These are phyloP conservation scores for Geotrichum fermentans DNA, from an alignment of 1,139 yeast species.

Conservation along the genomic window DNA sequence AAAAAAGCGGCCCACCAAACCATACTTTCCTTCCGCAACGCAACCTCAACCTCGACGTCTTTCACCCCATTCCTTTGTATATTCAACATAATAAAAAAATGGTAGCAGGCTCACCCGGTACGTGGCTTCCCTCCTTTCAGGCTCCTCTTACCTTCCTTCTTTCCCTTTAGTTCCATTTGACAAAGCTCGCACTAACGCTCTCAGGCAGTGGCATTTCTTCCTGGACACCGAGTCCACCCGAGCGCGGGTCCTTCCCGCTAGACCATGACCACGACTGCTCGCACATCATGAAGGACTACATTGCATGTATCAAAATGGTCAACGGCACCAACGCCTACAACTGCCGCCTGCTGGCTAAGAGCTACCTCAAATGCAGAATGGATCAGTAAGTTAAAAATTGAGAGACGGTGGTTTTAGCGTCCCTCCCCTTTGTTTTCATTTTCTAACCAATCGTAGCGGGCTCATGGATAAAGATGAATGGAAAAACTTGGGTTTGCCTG, in stretches of 20 bases:
- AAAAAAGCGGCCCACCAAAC: too few relatives aligned
- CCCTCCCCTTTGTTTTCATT: not conserved
- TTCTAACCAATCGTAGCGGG: slow-evolving; percentile 38
- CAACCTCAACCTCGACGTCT: not conserved
- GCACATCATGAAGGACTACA: slow-evolving; percentile 65
- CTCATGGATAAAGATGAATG: slow-evolving; percentile 80
- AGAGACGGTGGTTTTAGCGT: not conserved
- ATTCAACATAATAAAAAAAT: not conserved
- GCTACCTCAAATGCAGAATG: slow-evolving; percentile 83
- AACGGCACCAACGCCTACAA: slow-evolving; percentile 83
- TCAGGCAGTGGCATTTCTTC: slow-evolving; percentile 20
- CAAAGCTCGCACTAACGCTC: not conserved
- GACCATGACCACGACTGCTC: slow-evolving; percentile 89
- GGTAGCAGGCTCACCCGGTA: slow-evolving; percentile 18
- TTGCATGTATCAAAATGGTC: slow-evolving; percentile 73
- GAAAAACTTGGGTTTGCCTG: slow-evolving; percentile 81
- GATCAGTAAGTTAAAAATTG: slow-evolving; percentile 44
- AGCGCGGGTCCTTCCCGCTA: slow-evolving; percentile 90
- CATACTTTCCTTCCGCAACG: too few relatives aligned
- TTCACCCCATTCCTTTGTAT: not conserved
- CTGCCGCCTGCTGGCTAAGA: slow-evolving; percentile 78
- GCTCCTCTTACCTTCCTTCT: not conserved
- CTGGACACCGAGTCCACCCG: slow-evolving; percentile 85
- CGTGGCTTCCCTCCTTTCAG: not conserved
- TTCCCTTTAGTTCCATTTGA: not conserved